These are phyloP conservation scores for Knoxdaviesia capensis DNA, from an alignment of 2,329 filamentous ascomycete species.

Conservation along the genomic window DNA sequence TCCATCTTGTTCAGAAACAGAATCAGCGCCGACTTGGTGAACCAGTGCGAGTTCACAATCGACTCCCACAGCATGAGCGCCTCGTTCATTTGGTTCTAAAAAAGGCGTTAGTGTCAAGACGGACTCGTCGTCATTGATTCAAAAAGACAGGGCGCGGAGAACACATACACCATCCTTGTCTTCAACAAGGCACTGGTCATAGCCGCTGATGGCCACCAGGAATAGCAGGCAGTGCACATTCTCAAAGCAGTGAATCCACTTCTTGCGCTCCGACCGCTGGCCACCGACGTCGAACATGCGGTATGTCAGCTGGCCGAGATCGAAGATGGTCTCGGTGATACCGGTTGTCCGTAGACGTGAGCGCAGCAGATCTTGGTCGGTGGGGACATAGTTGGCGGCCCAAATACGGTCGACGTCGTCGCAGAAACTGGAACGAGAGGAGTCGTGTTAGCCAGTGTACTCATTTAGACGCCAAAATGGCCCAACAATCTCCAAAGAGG, in stretches of 20 bases:
- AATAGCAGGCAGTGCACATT: conserved; percentile 86
- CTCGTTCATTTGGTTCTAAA: conserved; percentile 78
- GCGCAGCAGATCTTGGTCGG: conserved; percentile 84
- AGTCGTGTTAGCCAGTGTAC: background rate
- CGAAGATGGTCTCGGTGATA: conserved; percentile 89
- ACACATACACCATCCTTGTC: conserved; percentile 78
- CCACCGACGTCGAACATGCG: conserved; percentile 94
- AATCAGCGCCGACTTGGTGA: conserved; percentile 62
- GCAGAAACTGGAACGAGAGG: conserved; percentile 46
- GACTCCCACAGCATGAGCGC: conserved; percentile 75
- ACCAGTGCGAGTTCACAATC: conserved; percentile 73
- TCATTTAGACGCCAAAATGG: too few relatives aligned
- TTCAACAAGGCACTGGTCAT: conserved; percentile 89
- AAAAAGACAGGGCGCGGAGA: too few relatives aligned
- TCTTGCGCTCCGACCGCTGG: conserved; percentile 82
- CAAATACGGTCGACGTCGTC: conserved; percentile 58
- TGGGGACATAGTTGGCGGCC: conserved; percentile 61
- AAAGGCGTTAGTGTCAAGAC: conserved; percentile 6
- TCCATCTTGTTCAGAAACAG: conserved; percentile 82
- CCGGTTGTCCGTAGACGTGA: conserved; percentile 82
- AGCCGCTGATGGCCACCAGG: conserved; percentile 85
- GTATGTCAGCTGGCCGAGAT: conserved; percentile 79
- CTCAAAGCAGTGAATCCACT: conserved; percentile 95
- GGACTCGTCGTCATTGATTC: too few relatives aligned
- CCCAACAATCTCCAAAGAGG: too few relatives aligned